Evolutionary conservation across 352 stramenopile species (phyloP).

Genomic region (Globisporangium emineosum): DNA sequence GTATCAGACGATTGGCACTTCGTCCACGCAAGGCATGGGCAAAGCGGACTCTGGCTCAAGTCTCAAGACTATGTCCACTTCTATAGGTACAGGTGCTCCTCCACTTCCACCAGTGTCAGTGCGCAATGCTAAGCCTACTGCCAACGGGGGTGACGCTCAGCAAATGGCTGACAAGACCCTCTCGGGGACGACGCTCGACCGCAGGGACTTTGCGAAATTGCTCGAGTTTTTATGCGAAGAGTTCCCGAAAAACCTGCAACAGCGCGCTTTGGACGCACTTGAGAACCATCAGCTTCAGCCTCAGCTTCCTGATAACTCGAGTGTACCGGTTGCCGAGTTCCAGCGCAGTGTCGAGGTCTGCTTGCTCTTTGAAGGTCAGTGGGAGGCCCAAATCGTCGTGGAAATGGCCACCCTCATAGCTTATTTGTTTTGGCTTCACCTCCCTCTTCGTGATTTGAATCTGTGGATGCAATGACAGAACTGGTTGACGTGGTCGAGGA

Average conservation of each 20-base stretch:
- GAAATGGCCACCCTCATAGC: background rate
- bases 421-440: background rate
- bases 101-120: background rate
- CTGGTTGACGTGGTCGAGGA: slow-evolving; percentile 12
- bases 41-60: background rate
- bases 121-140: background rate
- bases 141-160: background rate
- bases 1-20: slow-evolving; percentile 4
- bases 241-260: slow-evolving; percentile 12
- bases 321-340: slow-evolving; percentile 12
- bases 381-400: background rate
- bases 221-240: slow-evolving; percentile 13
- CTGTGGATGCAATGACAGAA: background rate
- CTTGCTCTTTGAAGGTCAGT: slow-evolving; percentile 17
- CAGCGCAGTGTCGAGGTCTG: slow-evolving; percentile 14
- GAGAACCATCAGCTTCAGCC: background rate
- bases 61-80: background rate
- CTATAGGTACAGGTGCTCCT: background rate
- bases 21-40: background rate
- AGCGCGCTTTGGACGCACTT: slow-evolving; percentile 1
- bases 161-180: background rate
- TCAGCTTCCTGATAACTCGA: background rate
- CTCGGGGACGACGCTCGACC: slow-evolving; percentile 2
- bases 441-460: background rate
- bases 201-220: slow-evolving; percentile 6